Base-by-base conservation (phyloP, 768 basidiomycete species). In the Trametes cingulata region DNA sequence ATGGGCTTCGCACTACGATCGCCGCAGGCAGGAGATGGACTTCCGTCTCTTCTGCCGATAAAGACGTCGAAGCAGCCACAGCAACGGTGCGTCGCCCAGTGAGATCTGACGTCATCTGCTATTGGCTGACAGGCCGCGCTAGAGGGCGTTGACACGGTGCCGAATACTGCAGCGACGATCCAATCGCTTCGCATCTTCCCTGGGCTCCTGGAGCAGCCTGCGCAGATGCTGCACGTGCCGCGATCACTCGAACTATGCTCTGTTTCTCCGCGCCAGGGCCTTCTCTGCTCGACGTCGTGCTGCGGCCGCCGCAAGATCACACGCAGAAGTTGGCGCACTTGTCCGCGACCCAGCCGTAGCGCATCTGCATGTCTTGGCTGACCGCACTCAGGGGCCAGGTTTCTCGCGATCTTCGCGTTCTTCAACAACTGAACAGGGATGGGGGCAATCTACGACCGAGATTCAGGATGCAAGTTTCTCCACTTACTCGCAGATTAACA, bases 161-260 rank as follows among this genome's bases (percentile, higher is more conserved):
- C 55, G 61, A 57, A 62, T 48, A 48, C 43, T 27, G 56, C 55
- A 46, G 51, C 55, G 61, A 62, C 61, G 61, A 62, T 62, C 61
- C 25, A 25, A 19, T 12, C 20, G 35, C 60, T 56, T 51, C 54
- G 53, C 48, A 17, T 35, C 60, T 56, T 61, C 60, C 43, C 17
- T 5, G 47, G 15, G 40, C n/a, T 27, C 37, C 22, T 17, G 39
- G 12, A 37, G 10, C 36, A n/a, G 29, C 29, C 39, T 10, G 8
- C 27, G 22, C 35, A 12, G 20, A n/a, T 6, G 39, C 19, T 36
- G 40, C 48, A 49, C 56, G 56, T 51, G 56, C 48, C 17, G 48
- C 37, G 25, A 48, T 20, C 37, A 20, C 36, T 10, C 55, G 22
- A 37, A 36, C 46, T 14, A 22, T n/a, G n/a, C 22, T 35, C 14